These are phyloP conservation scores for Oryza officinalis DNA, from an alignment of 176 grass and related monocot species.

Conservation along the genomic window DNA sequence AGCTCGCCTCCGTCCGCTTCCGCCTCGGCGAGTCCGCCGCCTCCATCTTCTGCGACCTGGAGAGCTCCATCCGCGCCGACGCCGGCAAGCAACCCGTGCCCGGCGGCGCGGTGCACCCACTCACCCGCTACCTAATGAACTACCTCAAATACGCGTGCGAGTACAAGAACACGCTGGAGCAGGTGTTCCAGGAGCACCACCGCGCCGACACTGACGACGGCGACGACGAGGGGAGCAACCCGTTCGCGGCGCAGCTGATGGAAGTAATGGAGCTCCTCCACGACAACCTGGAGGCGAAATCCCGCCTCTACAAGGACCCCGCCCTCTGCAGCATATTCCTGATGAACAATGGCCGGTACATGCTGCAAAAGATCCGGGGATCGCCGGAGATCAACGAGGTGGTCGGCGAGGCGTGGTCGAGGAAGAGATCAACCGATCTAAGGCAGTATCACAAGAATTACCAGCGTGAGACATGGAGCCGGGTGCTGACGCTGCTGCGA, in stretches of 20 bases:
- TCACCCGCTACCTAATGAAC: constrained; percentile 91
- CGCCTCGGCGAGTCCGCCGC: constrained; percentile 68
- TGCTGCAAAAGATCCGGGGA: constrained; percentile 83
- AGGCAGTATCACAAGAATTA: constrained; percentile 96
- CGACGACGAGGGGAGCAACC: constrained; percentile 35
- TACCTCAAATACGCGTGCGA: constrained; percentile 81
- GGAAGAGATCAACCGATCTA: constrained; percentile 74
- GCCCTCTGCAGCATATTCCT: constrained; percentile 69
- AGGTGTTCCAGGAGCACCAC: constrained; percentile 74
- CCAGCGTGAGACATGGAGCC: constrained; percentile 91
- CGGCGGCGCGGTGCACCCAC: constrained; percentile 72
- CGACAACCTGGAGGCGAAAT: constrained; percentile 64
- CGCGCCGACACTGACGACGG: constrained; percentile 17
- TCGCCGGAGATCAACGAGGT: constrained; percentile 66
- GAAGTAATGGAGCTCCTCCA: constrained; percentile 87
- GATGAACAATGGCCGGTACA: constrained; percentile 94
- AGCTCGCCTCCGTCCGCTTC: constrained; percentile 47
- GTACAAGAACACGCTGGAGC: constrained; percentile 84
- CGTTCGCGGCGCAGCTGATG: constrained; percentile 65
- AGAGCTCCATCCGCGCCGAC: constrained; percentile 85
- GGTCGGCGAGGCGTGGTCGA: constrained; percentile 67
- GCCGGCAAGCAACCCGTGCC: constrained; percentile 57
- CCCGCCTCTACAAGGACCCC: constrained; percentile 69
- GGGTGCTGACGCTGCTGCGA: constrained; percentile 56
- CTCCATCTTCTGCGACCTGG: constrained; percentile 86